phyloP scores from a whole-genome alignment of 2,329 filamentous ascomycete genomes.

The Sclerotinia glacialis region DNA sequence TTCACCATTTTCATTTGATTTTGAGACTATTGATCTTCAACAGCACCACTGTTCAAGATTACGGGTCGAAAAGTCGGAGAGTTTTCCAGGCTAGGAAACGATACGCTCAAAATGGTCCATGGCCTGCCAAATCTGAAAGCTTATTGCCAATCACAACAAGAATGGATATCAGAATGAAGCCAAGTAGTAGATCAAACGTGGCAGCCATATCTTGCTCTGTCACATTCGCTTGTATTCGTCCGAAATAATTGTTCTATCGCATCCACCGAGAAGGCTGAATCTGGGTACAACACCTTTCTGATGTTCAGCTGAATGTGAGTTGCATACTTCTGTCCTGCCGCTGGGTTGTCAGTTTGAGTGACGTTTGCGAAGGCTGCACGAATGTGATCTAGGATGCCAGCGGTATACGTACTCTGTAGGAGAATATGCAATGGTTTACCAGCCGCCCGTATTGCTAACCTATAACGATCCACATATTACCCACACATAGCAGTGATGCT shows the following conservation, averaged over 20 bases:
- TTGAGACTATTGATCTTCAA: slow-evolving; percentile 13
- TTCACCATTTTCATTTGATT: neutral
- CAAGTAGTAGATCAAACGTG: slow-evolving; percentile 9
- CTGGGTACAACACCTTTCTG: neutral
- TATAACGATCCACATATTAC: neutral
- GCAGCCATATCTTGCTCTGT: neutral
- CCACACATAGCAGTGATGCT: neutral
- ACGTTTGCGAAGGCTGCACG: neutral
- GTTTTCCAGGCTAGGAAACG: neutral
- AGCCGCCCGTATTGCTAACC: neutral
- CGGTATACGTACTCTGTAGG: neutral
- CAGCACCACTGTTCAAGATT: neutral
- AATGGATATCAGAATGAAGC: neutral
- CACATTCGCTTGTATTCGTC: slow-evolving; percentile 7
- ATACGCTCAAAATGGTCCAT: slow-evolving; percentile 4
- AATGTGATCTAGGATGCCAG: neutral
- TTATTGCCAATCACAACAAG: neutral
- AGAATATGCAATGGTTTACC: neutral
- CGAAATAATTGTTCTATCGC: neutral
- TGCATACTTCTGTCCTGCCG: neutral
- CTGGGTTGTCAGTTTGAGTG: neutral
- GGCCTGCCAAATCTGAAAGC: neutral
- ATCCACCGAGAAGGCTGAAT: slow-evolving; percentile 7
- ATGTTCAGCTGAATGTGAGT: slow-evolving; percentile 10
- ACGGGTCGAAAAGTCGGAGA: neutral